These are phyloP conservation scores for Dactylellina parvicollis DNA, from an alignment of 2,329 filamentous ascomycete genomes.

Conservation along the genomic window DNA sequence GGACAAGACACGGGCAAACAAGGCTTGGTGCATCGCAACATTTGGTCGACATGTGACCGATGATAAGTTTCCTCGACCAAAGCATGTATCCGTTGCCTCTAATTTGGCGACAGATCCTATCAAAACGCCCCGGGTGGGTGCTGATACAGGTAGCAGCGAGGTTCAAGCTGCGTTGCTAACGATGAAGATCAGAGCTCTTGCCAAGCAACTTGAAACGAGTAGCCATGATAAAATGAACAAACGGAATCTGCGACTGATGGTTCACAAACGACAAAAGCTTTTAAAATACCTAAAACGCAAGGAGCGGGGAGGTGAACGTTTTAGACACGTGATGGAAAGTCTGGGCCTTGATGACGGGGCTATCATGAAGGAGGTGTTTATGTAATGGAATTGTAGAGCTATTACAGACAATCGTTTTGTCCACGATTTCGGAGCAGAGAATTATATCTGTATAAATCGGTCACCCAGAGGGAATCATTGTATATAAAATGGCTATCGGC, in stretches of 20 bases:
- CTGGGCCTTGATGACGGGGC: constrained; percentile 71
- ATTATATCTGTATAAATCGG: no score
- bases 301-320: constrained; percentile 89
- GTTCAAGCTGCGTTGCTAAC: constrained; percentile 98
- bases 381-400: constrained; percentile 28
- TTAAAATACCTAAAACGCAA: constrained; percentile 85
- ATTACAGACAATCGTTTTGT: no score
- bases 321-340: constrained; percentile 83
- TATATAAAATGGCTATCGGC: no score
- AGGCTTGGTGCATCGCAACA: constrained; percentile 81
- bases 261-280: constrained; percentile 89
- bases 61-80: constrained; percentile 67
- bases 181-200: constrained; percentile 85
- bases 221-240: constrained; percentile 94
- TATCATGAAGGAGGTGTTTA: constrained; percentile 56
- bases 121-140: constrained; percentile 76
- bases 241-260: constrained; percentile 82
- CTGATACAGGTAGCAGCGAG: constrained; percentile 92
- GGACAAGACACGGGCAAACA: constrained; percentile 82
- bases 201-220: constrained; percentile 74
- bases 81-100: constrained; percentile 63
- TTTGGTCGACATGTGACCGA: constrained; percentile 96
- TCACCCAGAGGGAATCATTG: no score
- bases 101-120: constrained; percentile 58
- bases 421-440: no score